Percentiles rank a stretch among this genome's conserved stretches.
These are phyloP conservation scores for Entrophospora sp. DNA, from an alignment of 192 early-diverging fungal species.

Conservation along the genomic window DNA sequence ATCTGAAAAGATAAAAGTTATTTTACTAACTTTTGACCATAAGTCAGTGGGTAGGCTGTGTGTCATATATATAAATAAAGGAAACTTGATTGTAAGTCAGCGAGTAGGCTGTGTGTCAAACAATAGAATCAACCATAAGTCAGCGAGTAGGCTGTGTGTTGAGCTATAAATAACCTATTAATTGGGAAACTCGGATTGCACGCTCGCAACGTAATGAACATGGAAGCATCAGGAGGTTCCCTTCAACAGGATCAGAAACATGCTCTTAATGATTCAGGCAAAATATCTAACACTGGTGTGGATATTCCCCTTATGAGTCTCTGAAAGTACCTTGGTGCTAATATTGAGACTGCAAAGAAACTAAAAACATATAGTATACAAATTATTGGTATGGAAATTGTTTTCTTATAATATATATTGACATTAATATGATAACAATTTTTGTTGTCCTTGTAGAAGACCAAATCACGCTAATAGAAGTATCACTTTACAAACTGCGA, in stretches of 20 bases:
- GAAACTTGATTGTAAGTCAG: too few species aligned
- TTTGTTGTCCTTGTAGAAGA: constrained; percentile 22
- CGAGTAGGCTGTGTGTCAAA: too few species aligned
- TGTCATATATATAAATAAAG: too few species aligned
- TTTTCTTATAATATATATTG: constrained; percentile 13
- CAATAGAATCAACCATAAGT: too few species aligned
- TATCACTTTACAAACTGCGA: constrained; percentile 11
- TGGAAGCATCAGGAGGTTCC: constrained; percentile 1
- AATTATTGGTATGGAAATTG: constrained; percentile 17
- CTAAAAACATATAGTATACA: constrained; percentile 15
- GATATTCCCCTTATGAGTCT: constrained; percentile 12
- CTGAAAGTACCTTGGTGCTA: constrained; percentile 4
- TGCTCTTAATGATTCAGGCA: constrained; percentile 8
- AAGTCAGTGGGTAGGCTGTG: too few species aligned
- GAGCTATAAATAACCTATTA: too few species aligned
- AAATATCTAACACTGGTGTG: background rate
- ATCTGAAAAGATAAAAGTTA: too few species aligned
- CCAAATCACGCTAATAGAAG: constrained; percentile 12
- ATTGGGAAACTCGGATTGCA: too few species aligned
- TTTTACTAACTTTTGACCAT: too few species aligned
- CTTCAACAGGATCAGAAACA: constrained; percentile 10
- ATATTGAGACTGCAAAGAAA: constrained; percentile 11
- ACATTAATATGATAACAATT: constrained; percentile 10
- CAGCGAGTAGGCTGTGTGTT: too few species aligned
- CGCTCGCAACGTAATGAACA: constrained; percentile 8